Conservation (phyloP, 2,329 filamentous ascomycete species). For the Cordyceps sp. region DNA sequence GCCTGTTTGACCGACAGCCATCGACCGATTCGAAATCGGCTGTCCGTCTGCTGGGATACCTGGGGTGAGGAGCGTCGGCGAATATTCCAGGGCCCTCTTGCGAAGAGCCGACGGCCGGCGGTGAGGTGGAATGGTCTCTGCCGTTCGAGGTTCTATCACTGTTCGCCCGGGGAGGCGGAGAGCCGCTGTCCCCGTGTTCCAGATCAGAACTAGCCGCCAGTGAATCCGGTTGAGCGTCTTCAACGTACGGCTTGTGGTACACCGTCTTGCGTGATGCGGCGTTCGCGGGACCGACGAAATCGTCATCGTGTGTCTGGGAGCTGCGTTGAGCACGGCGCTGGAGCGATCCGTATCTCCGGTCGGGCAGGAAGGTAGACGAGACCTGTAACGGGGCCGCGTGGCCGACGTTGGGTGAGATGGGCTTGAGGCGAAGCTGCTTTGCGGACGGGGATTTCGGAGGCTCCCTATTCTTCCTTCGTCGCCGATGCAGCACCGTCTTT, state of each 20-base stretch:
- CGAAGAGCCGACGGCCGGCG: background rate
- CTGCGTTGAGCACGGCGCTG: slow-evolving; percentile 12
- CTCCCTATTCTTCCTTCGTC: slow-evolving; percentile 1
- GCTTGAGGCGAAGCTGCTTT: background rate
- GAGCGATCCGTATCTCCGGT: slow-evolving; percentile 10
- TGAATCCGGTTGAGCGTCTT: slow-evolving; percentile 3
- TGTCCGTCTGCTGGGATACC: slow-evolving; percentile 9
- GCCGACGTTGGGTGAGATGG: background rate
- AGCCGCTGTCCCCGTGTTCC: too few species aligned
- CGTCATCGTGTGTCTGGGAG: slow-evolving; percentile 1
- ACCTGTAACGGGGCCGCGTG: slow-evolving; percentile 2
- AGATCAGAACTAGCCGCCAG: too few species aligned
- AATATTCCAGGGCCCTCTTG: background rate
- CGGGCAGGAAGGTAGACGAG: slow-evolving; percentile 7
- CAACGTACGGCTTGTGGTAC: slow-evolving; percentile 7
- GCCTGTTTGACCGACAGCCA: slow-evolving; percentile 5
- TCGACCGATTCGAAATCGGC: slow-evolving; percentile 10
- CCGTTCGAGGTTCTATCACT: too few species aligned
- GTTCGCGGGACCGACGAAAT: background rate
- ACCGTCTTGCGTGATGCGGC: background rate
- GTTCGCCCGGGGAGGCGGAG: too few species aligned
- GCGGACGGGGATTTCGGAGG: background rate
- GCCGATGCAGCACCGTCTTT: background rate
- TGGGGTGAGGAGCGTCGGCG: slow-evolving; percentile 3
- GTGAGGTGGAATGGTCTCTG: background rate